These are phyloP conservation scores for Phytophthora sojae DNA, from an alignment of 352 stramenopile species.

Conservation along the genomic window DNA sequence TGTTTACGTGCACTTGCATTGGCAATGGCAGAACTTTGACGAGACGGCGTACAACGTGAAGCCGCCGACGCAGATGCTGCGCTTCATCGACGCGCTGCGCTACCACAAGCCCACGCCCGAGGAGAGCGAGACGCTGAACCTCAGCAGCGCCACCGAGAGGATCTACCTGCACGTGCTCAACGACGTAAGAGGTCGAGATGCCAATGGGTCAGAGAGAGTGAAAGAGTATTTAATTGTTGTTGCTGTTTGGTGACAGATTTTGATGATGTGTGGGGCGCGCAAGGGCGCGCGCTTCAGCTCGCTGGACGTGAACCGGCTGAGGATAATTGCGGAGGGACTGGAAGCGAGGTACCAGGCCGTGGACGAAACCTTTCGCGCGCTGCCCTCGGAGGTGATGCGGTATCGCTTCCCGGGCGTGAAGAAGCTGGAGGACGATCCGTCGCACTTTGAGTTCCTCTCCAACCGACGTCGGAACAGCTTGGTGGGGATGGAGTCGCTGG, in stretches of 20 bases:
- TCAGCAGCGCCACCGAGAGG: conserved; percentile 76
- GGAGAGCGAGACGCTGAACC: conserved; percentile 72
- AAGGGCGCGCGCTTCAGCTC: conserved; percentile 86
- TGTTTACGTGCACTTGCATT: neutral
- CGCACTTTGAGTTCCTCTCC: conserved; percentile 48
- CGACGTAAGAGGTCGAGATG: conserved; percentile 46
- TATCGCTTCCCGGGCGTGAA: conserved; percentile 66
- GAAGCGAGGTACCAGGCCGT: conserved; percentile 58
- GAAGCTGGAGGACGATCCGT: conserved; percentile 70
- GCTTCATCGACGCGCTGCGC: conserved; percentile 82
- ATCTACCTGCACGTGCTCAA: conserved; percentile 80
- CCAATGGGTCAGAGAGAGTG: too few relatives aligned
- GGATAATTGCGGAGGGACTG: conserved; percentile 56
- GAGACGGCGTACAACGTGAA: conserved; percentile 75
- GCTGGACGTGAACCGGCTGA: conserved; percentile 69
- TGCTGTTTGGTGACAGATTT: conserved; percentile 48
- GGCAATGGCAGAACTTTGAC: conserved; percentile 65
- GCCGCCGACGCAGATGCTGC: conserved; percentile 81
- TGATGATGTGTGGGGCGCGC: conserved; percentile 75
- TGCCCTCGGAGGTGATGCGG: conserved; percentile 69
- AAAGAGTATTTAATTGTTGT: neutral
- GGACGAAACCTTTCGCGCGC: conserved; percentile 56
- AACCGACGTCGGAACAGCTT: conserved; percentile 37
- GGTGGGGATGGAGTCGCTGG: conserved; percentile 33
- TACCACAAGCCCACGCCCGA: conserved; percentile 86